Conservation (phyloP, 1,284 basidiomycete genomes). For the Erythrobasidium hasegawianum region DNA sequence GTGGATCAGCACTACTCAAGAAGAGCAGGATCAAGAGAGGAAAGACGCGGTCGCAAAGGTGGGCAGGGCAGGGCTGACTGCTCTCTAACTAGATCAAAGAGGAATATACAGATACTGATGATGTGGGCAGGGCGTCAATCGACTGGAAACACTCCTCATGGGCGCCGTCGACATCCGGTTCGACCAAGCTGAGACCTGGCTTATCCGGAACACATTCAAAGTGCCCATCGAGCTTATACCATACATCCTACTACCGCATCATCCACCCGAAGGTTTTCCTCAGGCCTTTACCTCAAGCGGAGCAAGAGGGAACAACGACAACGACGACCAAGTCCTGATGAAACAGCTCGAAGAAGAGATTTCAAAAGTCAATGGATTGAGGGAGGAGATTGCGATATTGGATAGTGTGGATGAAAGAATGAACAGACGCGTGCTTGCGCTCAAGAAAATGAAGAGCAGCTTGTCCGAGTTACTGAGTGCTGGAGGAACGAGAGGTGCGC, state of each 20-base stretch:
- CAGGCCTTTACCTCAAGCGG: not conserved
- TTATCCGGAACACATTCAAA: conserved; percentile 43
- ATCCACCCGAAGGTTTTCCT: conserved; percentile 23
- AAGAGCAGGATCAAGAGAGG: conserved; percentile 12
- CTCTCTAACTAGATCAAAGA: too few relatives aligned
- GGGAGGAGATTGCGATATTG: conserved; percentile 33
- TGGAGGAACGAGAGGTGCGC: conserved; percentile 26
- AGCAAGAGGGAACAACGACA: not conserved
- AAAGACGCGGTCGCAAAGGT: conserved; percentile 20
- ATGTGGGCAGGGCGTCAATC: conserved; percentile 40
- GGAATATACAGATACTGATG: too few relatives aligned
- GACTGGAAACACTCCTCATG: conserved; percentile 44
- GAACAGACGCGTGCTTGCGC: conserved; percentile 20
- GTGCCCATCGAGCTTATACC: conserved; percentile 38
- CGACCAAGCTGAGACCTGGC: conserved; percentile 43
- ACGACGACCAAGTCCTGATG: conserved; percentile 34
- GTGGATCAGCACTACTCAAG: conserved; percentile 11
- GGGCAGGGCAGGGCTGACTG: too few relatives aligned
- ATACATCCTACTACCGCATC: conserved; percentile 40
- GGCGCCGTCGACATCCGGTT: conserved; percentile 43
- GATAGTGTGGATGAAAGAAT: conserved; percentile 32
- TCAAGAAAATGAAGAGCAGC: conserved; percentile 20
- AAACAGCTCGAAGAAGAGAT: conserved; percentile 41
- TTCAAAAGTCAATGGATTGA: conserved; percentile 36
- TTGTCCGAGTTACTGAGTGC: conserved; percentile 16